Conservation (phyloP, 306 rosid species). For the Trifolium subterraneum region DNA sequence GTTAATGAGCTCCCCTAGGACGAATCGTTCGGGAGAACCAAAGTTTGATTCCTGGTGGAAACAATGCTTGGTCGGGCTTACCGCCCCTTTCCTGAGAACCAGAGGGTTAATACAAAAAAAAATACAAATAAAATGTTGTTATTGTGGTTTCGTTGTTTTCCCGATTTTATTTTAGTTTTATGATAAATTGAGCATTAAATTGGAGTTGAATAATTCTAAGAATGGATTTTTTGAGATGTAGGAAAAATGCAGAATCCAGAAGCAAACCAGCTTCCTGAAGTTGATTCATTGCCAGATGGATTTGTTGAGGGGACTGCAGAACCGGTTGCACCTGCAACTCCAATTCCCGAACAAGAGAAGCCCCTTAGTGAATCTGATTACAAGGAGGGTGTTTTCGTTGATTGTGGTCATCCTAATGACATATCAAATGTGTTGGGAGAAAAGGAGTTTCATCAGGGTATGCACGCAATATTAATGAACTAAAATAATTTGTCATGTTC, state of each 20-base stretch:
- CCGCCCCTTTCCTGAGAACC: too few species aligned
- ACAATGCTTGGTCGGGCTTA: too few species aligned
- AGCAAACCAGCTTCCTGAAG: slow-evolving; percentile 91
- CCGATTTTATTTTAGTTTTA: not conserved
- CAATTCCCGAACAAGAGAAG: slow-evolving; percentile 64
- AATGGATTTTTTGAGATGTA: slow-evolving; percentile 43
- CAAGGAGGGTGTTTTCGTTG: slow-evolving; percentile 49
- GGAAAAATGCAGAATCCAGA: slow-evolving; percentile 78
- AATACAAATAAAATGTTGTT: slow-evolving; percentile 6
- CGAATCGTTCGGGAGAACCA: too few species aligned
- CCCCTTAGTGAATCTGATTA: slow-evolving; percentile 38
- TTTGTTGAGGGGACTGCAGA: slow-evolving; percentile 82
- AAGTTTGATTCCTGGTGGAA: too few species aligned
- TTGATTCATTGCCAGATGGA: slow-evolving; percentile 87
- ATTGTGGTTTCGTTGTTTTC: not conserved
- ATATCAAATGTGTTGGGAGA: slow-evolving; percentile 42
- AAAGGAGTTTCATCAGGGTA: slow-evolving; percentile 55
- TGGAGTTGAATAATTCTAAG: slow-evolving; percentile 40
- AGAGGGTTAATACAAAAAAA: too few species aligned
- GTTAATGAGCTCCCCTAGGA: too few species aligned
- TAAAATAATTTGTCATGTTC: slow-evolving; percentile 55
- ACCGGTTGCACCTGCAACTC: slow-evolving; percentile 70
- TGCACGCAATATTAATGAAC: slow-evolving; percentile 39
- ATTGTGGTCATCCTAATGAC: slow-evolving; percentile 47
- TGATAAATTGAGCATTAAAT: slow-evolving; percentile 12